A percentile compares a stretch with the other conserved stretches of the same genome.
Evolutionary conservation across 2,329 filamentous ascomycete genomes (phyloP).

Genomic region (Exophiala xenobiotica): DNA sequence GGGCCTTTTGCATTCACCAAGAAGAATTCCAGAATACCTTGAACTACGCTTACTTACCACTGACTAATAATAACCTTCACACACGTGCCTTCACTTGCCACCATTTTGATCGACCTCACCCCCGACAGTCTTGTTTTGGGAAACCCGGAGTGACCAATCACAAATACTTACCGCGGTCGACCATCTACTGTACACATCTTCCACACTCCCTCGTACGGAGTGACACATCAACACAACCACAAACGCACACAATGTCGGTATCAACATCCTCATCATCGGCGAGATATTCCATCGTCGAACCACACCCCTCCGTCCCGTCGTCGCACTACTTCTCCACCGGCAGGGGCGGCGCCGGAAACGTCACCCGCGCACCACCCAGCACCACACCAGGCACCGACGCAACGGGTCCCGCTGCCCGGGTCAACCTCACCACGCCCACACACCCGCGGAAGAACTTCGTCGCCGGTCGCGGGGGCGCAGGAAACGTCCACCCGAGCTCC

Average conservation of each 20-base stretch:
- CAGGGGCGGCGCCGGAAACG: conserved; percentile 65
- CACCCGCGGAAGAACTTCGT: conserved; percentile 43
- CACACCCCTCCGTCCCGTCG: conserved; percentile 56
- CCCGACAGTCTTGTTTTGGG: background rate
- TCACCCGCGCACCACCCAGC: conserved; percentile 53
- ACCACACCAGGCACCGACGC: conserved; percentile 49
- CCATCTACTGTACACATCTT: background rate
- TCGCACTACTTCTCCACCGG: conserved; percentile 53
- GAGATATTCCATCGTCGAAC: conserved; percentile 58
- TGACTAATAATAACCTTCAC: too few relatives aligned
- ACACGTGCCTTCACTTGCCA: too few relatives aligned
- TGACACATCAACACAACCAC: conserved; percentile 16
- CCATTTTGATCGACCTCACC: background rate
- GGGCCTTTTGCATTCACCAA: background rate
- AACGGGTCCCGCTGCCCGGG: conserved; percentile 43
- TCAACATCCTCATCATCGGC: conserved; percentile 36
- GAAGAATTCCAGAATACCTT: background rate
- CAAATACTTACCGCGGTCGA: conserved; percentile 8
- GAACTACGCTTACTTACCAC: background rate
- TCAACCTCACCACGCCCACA: conserved; percentile 34
- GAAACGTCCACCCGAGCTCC: conserved; percentile 50
- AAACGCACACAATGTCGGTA: conserved; percentile 11
- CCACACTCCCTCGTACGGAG: background rate
- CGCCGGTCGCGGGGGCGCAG: conserved; percentile 56
- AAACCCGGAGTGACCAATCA: background rate